Base-by-base conservation (phyloP, 371 early-diverging fungal genomes). In the Blastocladiella emersonii region DNA sequence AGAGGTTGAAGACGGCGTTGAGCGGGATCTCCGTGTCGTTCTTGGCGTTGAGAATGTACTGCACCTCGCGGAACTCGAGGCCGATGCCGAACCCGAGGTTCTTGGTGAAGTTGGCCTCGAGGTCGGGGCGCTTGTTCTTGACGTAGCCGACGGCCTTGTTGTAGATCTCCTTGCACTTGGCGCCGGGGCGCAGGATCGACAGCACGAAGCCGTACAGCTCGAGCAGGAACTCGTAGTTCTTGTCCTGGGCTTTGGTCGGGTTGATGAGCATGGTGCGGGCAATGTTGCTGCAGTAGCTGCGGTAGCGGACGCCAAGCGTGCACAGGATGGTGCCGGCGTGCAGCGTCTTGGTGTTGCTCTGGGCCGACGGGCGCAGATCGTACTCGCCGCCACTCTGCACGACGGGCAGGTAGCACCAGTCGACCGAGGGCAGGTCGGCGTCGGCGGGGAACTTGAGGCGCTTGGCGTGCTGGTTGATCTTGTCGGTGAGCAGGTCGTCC, bases 381-480 rank as follows among this genome's bases (percentile, higher is more conserved):
- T 91, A 99, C 48, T 81, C 76, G 44, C 97, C 97, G 61, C 98
- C 98, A 75, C 92, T 92, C 75, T 98, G 98, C 61, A 99, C 85
- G 66, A 96, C 90, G 19, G 99, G 98, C 8, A 86, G 78, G 64
- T 95, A 93, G 69, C 95, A 91, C 90, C 93, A 91, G 57, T 99
- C 99, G 13, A 85, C 67, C 62, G 68, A 59, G 27, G 78, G 81
- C 34, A 72, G 61, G n/a, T 67, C 63, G 23, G 74, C 67, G 66
- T 89, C 90, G 25, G 75, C 72, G 1, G 89, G 89, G 48, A 88
- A 72, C 57, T 81, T 85, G 37, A 89, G 72, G 57, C 72, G 74
- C 67, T 81, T 81, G 30, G 70, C 68, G 65, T 85, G 72, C 64
- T 84, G 86, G 45, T 34, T 10, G 30, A 43, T 43, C 37, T 88